These are phyloP conservation scores for Fusarium cyanostomum DNA, from an alignment of 2,329 filamentous ascomycete genomes.

Conservation along the genomic window DNA sequence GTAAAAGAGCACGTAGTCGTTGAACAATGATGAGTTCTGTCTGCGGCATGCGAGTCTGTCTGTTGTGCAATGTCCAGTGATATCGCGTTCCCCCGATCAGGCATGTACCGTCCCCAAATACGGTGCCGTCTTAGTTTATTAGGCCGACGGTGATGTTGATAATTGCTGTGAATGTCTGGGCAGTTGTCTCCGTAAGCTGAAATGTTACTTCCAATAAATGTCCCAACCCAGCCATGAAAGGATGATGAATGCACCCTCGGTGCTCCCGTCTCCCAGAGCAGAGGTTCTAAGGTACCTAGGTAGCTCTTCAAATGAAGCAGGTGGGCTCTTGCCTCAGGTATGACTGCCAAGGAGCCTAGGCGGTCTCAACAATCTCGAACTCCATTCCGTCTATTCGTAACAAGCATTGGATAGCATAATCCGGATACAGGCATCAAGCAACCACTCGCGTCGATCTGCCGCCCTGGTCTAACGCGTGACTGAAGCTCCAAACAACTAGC, in stretches of 20 bases:
- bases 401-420: background rate
- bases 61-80: conserved; percentile 7
- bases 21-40: background rate
- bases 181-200: background rate
- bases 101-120: conserved; percentile 1
- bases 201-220: no score
- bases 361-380: background rate
- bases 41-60: conserved; percentile 1
- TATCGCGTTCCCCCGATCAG: background rate
- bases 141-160: background rate
- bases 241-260: no score
- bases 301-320: conserved; percentile 5
- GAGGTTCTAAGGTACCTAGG: background rate
- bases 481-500: conserved; percentile 28
- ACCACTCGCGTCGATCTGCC: conserved; percentile 18
- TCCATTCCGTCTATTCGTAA: background rate
- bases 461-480: conserved; percentile 9
- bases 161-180: background rate
- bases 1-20: background rate
- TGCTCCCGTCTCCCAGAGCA: no score
- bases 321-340: conserved; percentile 21
- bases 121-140: conserved; percentile 12
- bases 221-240: no score
- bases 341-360: background rate
- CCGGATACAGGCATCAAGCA: background rate